Base-by-base conservation (phyloP, 768 basidiomycete species). In the Lactarius trivialis region DNA sequence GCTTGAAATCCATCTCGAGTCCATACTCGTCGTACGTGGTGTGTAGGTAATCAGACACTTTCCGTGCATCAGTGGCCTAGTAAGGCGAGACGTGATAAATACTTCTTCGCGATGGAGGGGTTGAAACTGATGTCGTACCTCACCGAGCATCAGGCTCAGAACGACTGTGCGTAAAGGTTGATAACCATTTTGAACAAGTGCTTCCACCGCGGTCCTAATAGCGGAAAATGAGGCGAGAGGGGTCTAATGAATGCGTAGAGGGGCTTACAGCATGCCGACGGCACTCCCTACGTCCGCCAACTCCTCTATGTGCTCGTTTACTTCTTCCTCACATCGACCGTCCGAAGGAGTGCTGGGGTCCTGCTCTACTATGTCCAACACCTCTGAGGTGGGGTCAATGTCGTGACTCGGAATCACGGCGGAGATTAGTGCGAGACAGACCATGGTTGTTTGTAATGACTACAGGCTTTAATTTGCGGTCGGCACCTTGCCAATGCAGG, bases 401-500 rank as follows among this genome's bases (percentile, higher is more conserved):
- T 21, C 32, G 11, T 1, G 24, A 11, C 9, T 43, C n/a, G 9
- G n/a, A 9, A 26, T 15, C 43, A 54, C 24, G 21, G 19, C 2
- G 9, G 4, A 24, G 21, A 28, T 2, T 2, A 50, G 5, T 19
- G 37, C 6, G 1, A 24, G 45, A 55, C 62, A 51, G 4, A 60
- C 63, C 54, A 26, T 51, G 36, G 39, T 28, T 50, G 33, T 60
- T 64, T 1, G 54, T 43, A 21, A 64, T 30, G 39, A 60, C 43
- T 37, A 60, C 54, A 8, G 63, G 63, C 9, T 56, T 43, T 11
- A 51, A 24, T 32, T 5, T 17, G 19, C 7, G 39, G 24, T 60
- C 37, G 2, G 49, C 43, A 30, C 63, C 63, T 39, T 50, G 58
- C 63, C 58, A 64, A 15, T 50, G 54, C 9, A 56, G 30, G 32